Evolutionary conservation across 352 stramenopile species (phyloP).

Genomic region (Discostella stelligera): DNA sequence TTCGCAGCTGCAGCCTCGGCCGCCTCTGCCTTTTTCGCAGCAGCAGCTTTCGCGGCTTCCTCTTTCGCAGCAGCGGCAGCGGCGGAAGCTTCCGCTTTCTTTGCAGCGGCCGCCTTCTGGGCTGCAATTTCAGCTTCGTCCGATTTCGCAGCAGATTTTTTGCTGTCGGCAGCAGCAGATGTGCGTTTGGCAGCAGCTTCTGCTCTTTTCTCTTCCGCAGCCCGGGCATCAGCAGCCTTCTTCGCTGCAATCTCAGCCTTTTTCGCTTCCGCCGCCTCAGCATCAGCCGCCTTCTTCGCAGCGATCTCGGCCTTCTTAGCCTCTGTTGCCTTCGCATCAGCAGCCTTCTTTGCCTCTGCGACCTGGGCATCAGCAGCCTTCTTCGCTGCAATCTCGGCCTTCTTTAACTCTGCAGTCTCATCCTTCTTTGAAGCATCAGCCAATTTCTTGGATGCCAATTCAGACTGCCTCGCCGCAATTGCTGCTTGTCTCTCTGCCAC

Average conservation of each 20-base stretch:
- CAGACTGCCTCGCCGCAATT: slow-evolving; percentile 5
- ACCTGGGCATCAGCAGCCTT: slow-evolving; percentile 17
- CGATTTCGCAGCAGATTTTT: slow-evolving; percentile 10
- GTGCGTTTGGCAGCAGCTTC: slow-evolving; percentile 21
- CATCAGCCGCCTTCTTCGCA: slow-evolving; percentile 8
- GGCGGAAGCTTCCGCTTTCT: not conserved
- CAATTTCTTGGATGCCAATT: not conserved
- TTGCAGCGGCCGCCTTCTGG: slow-evolving; percentile 1
- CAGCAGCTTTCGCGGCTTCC: slow-evolving; percentile 18
- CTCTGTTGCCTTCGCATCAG: slow-evolving; percentile 2
- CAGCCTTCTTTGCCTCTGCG: slow-evolving; percentile 10
- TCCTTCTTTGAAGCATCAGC: not conserved
- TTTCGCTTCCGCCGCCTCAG: slow-evolving; percentile 11
- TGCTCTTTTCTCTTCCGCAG: not conserved
- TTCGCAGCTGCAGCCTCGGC: slow-evolving; percentile 20
- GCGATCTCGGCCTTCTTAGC: slow-evolving; percentile 17
- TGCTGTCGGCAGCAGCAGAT: slow-evolving; percentile 13
- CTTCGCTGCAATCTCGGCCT: slow-evolving; percentile 3
- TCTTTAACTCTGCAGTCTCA: slow-evolving; percentile 16
- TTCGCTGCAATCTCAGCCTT: slow-evolving; percentile 8
- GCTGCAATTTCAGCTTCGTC: slow-evolving; percentile 17
- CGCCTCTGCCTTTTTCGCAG: slow-evolving; percentile 12
- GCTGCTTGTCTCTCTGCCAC: slow-evolving; percentile 27
- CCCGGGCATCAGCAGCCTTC: slow-evolving; percentile 19
- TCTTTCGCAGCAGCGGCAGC: slow-evolving; percentile 20